A percentile compares a stretch with the other conserved stretches of the same genome.
phyloP scores from a whole-genome alignment of 2,329 filamentous ascomycete species.

The Blumeria hordei region DNA sequence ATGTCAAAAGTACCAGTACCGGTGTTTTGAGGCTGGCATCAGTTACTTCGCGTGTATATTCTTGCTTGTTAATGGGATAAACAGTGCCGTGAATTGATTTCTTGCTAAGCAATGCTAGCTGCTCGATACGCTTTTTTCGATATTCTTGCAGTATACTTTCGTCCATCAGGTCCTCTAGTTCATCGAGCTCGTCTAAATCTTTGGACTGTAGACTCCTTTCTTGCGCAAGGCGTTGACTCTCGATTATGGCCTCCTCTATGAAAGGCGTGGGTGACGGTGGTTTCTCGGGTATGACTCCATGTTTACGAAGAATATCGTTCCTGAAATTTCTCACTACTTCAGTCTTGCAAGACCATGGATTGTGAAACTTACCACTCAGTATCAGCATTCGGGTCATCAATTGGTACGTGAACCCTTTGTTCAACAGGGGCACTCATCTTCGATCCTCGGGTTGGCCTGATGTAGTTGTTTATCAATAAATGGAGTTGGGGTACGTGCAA shows the following conservation, averaged over 20 bases:
- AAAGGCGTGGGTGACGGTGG: constrained; percentile 84
- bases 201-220: constrained; percentile 89
- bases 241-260: constrained; percentile 79
- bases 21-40: constrained; percentile 52
- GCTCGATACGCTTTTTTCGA: constrained; percentile 63
- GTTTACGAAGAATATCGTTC: constrained; percentile 95
- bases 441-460: too few relatives aligned
- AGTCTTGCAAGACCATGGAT: too few relatives aligned
- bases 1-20: constrained; percentile 61
- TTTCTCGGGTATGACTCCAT: constrained; percentile 94
- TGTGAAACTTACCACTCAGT: constrained; percentile 58
- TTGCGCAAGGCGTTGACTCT: constrained; percentile 62
- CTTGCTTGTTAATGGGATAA: constrained; percentile 82
- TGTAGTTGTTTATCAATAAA: too few relatives aligned
- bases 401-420: constrained; percentile 51
- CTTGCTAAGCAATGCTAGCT: constrained; percentile 50
- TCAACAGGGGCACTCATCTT: constrained; percentile 36
- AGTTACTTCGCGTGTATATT: constrained; percentile 78
- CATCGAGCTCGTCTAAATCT: constrained; percentile 78
- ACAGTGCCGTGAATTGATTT: constrained; percentile 71
- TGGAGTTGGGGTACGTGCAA: too few relatives aligned
- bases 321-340: constrained; percentile 21
- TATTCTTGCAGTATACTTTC: constrained; percentile 78
- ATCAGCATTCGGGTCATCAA: constrained; percentile 88
- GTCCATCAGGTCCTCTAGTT: constrained; percentile 87